phyloP scores from a whole-genome alignment of 345 rosid genomes.

The Aquilaria yunnanensis region DNA sequence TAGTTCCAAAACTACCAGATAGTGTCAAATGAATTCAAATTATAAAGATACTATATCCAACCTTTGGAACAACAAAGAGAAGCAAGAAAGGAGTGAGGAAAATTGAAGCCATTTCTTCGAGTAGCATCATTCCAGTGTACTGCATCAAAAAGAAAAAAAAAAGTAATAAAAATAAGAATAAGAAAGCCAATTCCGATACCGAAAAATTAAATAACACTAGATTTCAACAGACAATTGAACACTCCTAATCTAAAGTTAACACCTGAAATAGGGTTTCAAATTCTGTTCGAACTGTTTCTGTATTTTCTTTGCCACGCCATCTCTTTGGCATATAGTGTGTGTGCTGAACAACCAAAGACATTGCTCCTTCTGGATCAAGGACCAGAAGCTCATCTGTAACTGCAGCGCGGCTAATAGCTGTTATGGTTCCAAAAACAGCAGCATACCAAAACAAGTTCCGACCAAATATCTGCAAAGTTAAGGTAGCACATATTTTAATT shows the following conservation, averaged over 20 bases:
- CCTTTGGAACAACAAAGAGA: constrained; percentile 86
- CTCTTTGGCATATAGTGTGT: constrained; percentile 97
- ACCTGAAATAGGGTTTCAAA: constrained; percentile 97
- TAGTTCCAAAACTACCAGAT: constrained; percentile 11
- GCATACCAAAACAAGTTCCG: constrained; percentile 98
- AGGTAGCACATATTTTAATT: constrained; percentile 1
- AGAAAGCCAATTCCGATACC: constrained; percentile 5
- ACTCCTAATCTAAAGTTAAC: constrained; percentile 1
- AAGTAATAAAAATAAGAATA: background rate
- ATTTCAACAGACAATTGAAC: no score
- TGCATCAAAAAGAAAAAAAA: constrained; percentile 25
- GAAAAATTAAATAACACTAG: no score
- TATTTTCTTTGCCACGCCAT: constrained; percentile 91
- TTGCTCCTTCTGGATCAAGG: constrained; percentile 87
- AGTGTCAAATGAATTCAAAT: constrained; percentile 2
- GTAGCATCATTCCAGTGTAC: constrained; percentile 96
- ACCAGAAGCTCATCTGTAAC: constrained; percentile 78
- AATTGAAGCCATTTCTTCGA: constrained; percentile 97
- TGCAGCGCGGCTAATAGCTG: constrained; percentile 96
- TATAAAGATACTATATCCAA: constrained; percentile 11
- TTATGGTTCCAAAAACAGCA: constrained; percentile 95
- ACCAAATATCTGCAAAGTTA: constrained; percentile 76
- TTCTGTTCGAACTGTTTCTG: constrained; percentile 68
- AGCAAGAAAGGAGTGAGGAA: constrained; percentile 93
- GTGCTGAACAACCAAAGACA: constrained; percentile 84